Base-by-base conservation (phyloP, 805 yeast genomes). In the Hanseniaspora occidentalis region DNA sequence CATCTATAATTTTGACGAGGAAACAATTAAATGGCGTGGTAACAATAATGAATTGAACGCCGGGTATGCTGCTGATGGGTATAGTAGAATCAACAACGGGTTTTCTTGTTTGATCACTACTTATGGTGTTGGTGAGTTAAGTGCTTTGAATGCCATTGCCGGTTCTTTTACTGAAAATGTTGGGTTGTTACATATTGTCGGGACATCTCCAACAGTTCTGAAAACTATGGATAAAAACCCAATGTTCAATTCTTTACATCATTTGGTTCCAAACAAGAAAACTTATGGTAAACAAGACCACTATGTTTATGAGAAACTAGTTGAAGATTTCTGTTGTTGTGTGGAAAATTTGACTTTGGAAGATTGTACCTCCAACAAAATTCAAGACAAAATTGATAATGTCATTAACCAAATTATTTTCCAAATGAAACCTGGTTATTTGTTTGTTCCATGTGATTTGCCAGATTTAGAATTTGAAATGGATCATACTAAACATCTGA, bases 61-160 rank as follows among this genome's bases (percentile, higher is more conserved):
- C 3, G 92, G 94, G 7, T 86, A 88, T 56, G 77, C 92, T 5
- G 88, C 89, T 6, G 96, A 88, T 57, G 96, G 96, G 4, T 88
- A 84, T 52, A 75, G 92, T 16, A 70, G 89, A 45, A 65, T 66
- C 34, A 67, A 77, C 22, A 65, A 69, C 37, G 70, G 73, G n/a
- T 70, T 82, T 6, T 84, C 85, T 40, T 85, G 77, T 17, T 57
- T 75, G 31, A 59, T 74, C 41, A 61, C 67, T 3, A 85, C 96
- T 3, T 83, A 69, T 58, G 96, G 95, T 38, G 96, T 85, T 14
- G 96, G 96, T 43, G 95, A 85, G 57, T 67, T 84, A 46, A 75
- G 85, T 43, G 94, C 94, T 2, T 53, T 84, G 45, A 84, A 84
- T 60, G 95, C 94, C 37, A 64, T 84, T 41, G 68, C 85, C 24